Evolutionary conservation across 1,284 basidiomycete genomes (phyloP).

Genomic region (Cryptococcus deneoformans): DNA sequence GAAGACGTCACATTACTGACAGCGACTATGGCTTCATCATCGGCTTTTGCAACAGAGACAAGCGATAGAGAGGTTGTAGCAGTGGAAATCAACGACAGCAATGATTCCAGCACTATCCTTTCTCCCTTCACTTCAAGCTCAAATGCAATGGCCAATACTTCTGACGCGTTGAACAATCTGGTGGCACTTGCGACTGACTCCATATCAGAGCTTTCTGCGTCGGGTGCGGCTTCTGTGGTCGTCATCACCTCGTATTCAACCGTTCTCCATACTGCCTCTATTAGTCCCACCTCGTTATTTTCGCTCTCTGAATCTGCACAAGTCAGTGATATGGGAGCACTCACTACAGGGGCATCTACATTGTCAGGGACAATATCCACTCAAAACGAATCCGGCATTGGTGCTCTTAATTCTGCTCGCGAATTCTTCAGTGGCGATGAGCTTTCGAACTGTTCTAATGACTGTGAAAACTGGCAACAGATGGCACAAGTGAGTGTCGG

Average conservation of each 20-base stretch:
- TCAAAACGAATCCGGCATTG: background rate
- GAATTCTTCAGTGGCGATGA: slow-evolving; percentile 2
- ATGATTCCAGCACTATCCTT: too few species aligned
- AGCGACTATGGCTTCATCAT: background rate
- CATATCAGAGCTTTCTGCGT: background rate
- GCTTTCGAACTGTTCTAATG: slow-evolving; percentile 2
- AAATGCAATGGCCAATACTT: background rate
- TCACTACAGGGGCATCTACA: background rate
- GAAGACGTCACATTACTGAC: background rate
- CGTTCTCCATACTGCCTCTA: background rate
- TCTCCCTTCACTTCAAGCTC: background rate
- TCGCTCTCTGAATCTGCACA: too few species aligned
- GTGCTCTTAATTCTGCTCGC: slow-evolving; percentile 6
- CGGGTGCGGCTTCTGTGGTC: background rate
- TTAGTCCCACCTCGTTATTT: too few species aligned
- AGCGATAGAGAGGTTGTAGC: too few species aligned
- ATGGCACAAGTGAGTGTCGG: slow-evolving; percentile 14
- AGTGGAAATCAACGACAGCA: too few species aligned
- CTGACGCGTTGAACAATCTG: background rate
- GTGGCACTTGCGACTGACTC: background rate
- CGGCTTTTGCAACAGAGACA: background rate
- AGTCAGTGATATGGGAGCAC: too few species aligned
- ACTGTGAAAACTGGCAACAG: slow-evolving; percentile 7
- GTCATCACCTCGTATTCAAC: background rate
- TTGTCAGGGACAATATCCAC: background rate